A percentile compares a stretch with the other conserved stretches of the same genome.
phyloP scores from a whole-genome alignment of 768 basidiomycete genomes.

The Pholiota microspora region DNA sequence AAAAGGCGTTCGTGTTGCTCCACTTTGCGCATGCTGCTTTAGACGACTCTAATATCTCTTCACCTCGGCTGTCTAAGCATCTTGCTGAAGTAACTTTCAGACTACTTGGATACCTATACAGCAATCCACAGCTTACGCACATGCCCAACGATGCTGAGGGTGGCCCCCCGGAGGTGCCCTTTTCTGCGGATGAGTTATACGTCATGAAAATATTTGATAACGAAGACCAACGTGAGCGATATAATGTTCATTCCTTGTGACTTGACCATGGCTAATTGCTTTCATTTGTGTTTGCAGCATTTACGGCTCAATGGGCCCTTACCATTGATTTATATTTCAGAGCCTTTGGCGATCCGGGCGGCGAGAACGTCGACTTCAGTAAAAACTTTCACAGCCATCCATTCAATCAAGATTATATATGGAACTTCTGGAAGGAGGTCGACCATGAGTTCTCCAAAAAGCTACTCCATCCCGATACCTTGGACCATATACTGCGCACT shows the following conservation, averaged over 20 bases:
- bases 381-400: slow-evolving; percentile 2
- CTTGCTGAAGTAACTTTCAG: slow-evolving; percentile 1
- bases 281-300: background rate
- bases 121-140: background rate
- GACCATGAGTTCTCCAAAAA: background rate
- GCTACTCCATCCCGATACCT: background rate
- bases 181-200: slow-evolving; percentile 4
- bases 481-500: background rate
- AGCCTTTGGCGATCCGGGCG: background rate
- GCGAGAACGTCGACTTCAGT: background rate
- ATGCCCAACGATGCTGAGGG: background rate
- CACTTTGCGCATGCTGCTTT: background rate
- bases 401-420: background rate
- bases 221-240: slow-evolving; percentile 2
- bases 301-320: slow-evolving; percentile 6
- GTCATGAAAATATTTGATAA: slow-evolving; percentile 2
- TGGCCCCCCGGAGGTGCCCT: background rate
- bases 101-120: background rate
- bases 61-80: slow-evolving; percentile 1
- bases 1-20: slow-evolving; percentile 2
- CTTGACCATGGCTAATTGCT: background rate
- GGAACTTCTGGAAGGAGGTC: slow-evolving; percentile 8
- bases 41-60: background rate
- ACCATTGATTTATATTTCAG: slow-evolving; percentile 1
- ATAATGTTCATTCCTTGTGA: no score